These are phyloP conservation scores for Nyctanthes arbortristis DNA, from an alignment of 257 asterid genomes.

Conservation along the genomic window DNA sequence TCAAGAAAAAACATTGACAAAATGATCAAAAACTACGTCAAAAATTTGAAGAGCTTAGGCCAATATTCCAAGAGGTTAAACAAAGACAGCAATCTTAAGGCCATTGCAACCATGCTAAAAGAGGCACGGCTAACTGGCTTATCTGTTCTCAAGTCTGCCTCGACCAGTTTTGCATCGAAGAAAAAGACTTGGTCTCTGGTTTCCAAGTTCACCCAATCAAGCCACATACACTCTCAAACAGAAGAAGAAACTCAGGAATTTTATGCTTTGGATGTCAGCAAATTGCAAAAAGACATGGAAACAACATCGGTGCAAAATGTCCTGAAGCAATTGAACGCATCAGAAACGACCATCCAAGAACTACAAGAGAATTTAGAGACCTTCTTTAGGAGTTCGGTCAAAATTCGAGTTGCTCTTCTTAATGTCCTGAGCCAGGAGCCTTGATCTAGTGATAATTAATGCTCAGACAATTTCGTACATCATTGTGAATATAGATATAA, in stretches of 20 bases:
- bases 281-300: neutral
- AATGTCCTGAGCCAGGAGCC: constrained; percentile 11
- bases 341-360: no score
- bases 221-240: constrained; percentile 6
- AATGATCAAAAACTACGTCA: constrained; percentile 32
- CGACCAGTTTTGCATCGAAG: constrained; percentile 32
- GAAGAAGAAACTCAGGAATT: constrained; percentile 15
- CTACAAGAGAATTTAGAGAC: no score
- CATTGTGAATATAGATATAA: no score
- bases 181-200: constrained; percentile 30
- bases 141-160: constrained; percentile 21
- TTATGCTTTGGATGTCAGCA: constrained; percentile 11
- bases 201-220: constrained; percentile 30
- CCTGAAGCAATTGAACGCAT: no score
- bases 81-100: constrained; percentile 6
- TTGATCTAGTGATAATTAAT: no score
- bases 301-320: no score
- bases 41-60: constrained; percentile 21
- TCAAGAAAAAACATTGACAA: constrained; percentile 31
- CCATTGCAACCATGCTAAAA: constrained; percentile 20
- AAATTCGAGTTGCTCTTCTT: constrained; percentile 30
- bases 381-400: no score
- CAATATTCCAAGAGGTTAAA: constrained; percentile 1
- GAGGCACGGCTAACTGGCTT: constrained; percentile 26
- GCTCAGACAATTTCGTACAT: no score